Evolutionary conservation across 768 basidiomycete species (phyloP).

Genomic region (Mycena albidolilacea): DNA sequence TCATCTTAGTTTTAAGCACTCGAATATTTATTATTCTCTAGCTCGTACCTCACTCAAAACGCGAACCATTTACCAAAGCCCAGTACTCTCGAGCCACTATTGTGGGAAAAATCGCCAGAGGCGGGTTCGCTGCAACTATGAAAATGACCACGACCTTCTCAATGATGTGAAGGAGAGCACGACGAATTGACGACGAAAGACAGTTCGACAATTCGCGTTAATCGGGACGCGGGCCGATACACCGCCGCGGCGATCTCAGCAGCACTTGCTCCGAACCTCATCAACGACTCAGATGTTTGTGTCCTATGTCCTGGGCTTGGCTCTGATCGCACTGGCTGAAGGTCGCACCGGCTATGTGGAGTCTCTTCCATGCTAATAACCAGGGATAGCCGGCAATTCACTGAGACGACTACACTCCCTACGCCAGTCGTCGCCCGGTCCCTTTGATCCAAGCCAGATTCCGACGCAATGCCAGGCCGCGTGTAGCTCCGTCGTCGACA

Average conservation of each 20-base stretch:
- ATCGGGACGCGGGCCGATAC: not conserved
- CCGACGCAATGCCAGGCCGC: conserved; percentile 13
- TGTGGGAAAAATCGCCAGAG: too few species aligned
- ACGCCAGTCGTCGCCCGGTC: conserved; percentile 18
- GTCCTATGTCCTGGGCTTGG: not conserved
- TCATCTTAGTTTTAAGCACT: too few species aligned
- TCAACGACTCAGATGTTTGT: not conserved
- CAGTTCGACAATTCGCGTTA: too few species aligned
- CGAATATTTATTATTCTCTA: too few species aligned
- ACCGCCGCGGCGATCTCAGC: not conserved
- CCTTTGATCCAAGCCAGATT: conserved; percentile 34
- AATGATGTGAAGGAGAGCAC: too few species aligned
- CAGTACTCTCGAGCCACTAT: too few species aligned
- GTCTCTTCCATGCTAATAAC: not conserved
- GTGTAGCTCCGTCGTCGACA: conserved; percentile 24
- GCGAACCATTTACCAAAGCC: too few species aligned
- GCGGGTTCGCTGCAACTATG: too few species aligned
- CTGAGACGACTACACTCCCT: not conserved
- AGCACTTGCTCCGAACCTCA: not conserved
- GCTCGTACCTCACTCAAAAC: too few species aligned
- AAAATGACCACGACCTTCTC: too few species aligned
- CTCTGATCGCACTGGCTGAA: not conserved
- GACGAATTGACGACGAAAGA: too few species aligned
- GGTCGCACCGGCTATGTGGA: not conserved
- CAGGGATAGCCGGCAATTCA: not conserved